phyloP scores from a whole-genome alignment of 495 filamentous ascomycete genomes.

The Penicillium herquei region DNA sequence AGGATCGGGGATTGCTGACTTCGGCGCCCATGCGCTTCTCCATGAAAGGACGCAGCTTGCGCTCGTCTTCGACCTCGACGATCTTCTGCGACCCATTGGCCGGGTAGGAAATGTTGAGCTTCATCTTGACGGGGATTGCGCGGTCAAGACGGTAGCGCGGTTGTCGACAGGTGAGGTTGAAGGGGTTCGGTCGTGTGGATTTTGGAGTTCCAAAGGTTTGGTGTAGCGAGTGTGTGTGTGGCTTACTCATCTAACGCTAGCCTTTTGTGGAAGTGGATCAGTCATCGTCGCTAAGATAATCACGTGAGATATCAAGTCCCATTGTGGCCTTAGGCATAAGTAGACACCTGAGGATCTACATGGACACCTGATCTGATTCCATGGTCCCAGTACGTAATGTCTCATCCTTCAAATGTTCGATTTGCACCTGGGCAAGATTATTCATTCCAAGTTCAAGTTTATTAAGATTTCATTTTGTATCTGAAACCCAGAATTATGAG shows the following conservation, averaged over 20 bases:
- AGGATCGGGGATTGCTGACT: conserved; percentile 53
- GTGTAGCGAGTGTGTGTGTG: conserved; percentile 35
- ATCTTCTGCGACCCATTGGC: conserved; percentile 99
- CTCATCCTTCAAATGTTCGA: too few relatives aligned
- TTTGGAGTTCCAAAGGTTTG: conserved; percentile 29
- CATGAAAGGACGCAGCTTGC: conserved; percentile 83
- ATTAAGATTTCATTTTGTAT: too few relatives aligned
- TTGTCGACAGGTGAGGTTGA: conserved; percentile 49
- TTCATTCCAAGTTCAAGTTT: too few relatives aligned
- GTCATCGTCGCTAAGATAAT: conserved; percentile 21
- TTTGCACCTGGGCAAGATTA: too few relatives aligned
- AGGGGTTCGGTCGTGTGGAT: conserved; percentile 33
- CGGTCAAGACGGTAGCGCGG: conserved; percentile 53
- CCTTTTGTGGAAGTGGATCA: conserved; percentile 13
- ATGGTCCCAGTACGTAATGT: background rate
- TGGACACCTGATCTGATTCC: background rate
- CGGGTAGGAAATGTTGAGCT: conserved; percentile 98
- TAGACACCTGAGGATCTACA: background rate
- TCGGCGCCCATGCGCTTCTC: conserved; percentile 96
- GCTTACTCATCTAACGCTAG: conserved; percentile 24
- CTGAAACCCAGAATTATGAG: too few relatives aligned
- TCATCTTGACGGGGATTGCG: conserved; percentile 62
- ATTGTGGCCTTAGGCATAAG: background rate
- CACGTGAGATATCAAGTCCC: conserved; percentile 10
- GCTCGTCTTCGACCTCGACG: conserved; percentile 98